A percentile compares a stretch with the other conserved stretches of the same genome.
These are phyloP conservation scores for Syncephalastrum monosporum DNA, from an alignment of 371 early-diverging fungal genomes.

Conservation along the genomic window DNA sequence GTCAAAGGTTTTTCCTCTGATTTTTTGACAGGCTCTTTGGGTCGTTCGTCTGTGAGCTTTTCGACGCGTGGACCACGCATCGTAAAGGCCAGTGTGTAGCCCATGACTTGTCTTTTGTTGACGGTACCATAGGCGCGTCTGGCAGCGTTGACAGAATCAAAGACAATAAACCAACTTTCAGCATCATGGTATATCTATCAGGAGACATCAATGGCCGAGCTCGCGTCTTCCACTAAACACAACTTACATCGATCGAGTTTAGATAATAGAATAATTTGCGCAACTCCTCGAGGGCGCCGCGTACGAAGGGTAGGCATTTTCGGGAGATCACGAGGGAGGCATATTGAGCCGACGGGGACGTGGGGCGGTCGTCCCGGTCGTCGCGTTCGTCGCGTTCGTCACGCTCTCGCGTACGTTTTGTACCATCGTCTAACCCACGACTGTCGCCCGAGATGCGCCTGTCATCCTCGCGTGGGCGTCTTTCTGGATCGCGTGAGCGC, in stretches of 20 bases:
- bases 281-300: constrained; percentile 49
- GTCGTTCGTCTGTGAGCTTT: neutral
- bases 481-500: too few relatives aligned
- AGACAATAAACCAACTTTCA: constrained; percentile 59
- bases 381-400: too few relatives aligned
- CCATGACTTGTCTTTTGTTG: constrained; percentile 42
- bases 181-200: constrained; percentile 41
- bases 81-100: constrained; percentile 42
- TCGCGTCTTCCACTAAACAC: neutral
- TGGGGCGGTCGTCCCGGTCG: too few relatives aligned
- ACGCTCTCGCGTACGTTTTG: too few relatives aligned
- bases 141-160: constrained; percentile 53
- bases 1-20: neutral
- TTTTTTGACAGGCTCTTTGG: neutral
- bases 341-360: too few relatives aligned
- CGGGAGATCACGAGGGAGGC: constrained; percentile 51
- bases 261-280: constrained; percentile 38
- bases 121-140: constrained; percentile 47
- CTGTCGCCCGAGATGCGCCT: too few relatives aligned
- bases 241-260: constrained; percentile 36
- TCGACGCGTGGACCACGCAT: constrained; percentile 24
- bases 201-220: neutral
- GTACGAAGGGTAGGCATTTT: constrained; percentile 54
- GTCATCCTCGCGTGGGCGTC: too few relatives aligned
- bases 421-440: too few relatives aligned